These are phyloP conservation scores for Nitzschia palea DNA, from an alignment of 108 stramenopile species.

Conservation along the genomic window DNA sequence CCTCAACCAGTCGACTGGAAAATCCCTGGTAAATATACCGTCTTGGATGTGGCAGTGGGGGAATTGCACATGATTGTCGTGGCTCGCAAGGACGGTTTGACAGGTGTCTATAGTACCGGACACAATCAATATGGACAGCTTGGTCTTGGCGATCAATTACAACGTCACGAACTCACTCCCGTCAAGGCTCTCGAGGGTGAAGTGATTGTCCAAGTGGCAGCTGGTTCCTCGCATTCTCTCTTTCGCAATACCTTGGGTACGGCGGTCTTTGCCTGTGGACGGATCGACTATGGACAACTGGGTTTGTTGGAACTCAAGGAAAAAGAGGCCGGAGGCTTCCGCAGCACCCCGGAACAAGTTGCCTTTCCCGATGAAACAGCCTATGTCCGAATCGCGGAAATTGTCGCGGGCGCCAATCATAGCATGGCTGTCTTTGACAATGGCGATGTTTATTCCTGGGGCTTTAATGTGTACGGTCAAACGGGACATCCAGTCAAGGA, in stretches of 20 bases:
- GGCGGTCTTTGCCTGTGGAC: conserved; percentile 73
- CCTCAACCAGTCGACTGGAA: conserved; percentile 31
- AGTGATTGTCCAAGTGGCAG: conserved; percentile 62
- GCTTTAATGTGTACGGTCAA: conserved; percentile 61
- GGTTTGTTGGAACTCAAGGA: conserved; percentile 36
- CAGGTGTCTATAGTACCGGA: conserved; percentile 72
- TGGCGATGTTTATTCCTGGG: conserved; percentile 91
- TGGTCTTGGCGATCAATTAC: conserved; percentile 65
- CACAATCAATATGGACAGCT: conserved; percentile 93
- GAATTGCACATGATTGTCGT: conserved; percentile 82
- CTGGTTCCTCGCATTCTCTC: conserved; percentile 75
- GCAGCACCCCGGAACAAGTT: conserved; percentile 38
- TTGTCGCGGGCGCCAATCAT: conserved; percentile 54
- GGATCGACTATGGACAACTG: conserved; percentile 85
- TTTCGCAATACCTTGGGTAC: conserved; percentile 62
- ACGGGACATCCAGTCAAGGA: conserved; percentile 47
- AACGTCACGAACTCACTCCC: conserved; percentile 35
- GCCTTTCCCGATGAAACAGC: conserved; percentile 39
- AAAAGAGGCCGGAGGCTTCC: conserved; percentile 7
- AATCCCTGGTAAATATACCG: conserved; percentile 14
- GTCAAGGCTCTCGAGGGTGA: conserved; percentile 46
- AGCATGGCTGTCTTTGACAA: conserved; percentile 61
- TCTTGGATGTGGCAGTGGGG: conserved; percentile 78
- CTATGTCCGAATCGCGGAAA: not conserved
- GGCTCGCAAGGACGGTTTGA: conserved; percentile 39